These are phyloP conservation scores for Penicillium antarcticum DNA, from an alignment of 495 filamentous ascomycete species.

Conservation along the genomic window DNA sequence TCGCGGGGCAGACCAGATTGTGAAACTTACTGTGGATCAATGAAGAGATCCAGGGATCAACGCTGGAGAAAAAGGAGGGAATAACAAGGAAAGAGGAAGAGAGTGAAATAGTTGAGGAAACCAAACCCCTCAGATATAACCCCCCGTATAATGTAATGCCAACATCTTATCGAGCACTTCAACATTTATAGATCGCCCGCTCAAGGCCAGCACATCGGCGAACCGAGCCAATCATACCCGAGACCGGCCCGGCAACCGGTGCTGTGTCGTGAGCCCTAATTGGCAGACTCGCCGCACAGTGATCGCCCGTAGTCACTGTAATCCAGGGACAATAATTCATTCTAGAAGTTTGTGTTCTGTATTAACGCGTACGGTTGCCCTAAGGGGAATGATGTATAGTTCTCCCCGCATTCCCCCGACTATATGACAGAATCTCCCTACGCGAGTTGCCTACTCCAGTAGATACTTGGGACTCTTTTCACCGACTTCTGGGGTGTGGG, in stretches of 20 bases:
- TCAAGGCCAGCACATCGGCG: constrained; percentile 15
- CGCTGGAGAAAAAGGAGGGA: background rate
- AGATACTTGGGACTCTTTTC: background rate
- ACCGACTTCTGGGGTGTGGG: background rate
- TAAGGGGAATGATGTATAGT: constrained; percentile 15
- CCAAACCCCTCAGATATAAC: constrained; percentile 4
- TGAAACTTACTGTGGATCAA: constrained; percentile 23
- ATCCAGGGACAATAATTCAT: constrained; percentile 18
- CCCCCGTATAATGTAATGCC: constrained; percentile 16
- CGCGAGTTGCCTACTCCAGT: no score
- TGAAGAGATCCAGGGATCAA: constrained; percentile 3
- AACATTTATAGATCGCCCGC: constrained; percentile 23
- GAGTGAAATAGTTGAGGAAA: constrained; percentile 1
- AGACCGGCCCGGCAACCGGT: constrained; percentile 26
- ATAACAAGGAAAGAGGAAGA: background rate
- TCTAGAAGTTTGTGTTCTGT: constrained; percentile 17
- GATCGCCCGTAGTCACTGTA: constrained; percentile 14
- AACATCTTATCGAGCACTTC: constrained; percentile 19
- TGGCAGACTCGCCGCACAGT: constrained; percentile 8
- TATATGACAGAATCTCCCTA: no score
- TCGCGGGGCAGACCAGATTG: constrained; percentile 19
- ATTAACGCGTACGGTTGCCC: constrained; percentile 22
- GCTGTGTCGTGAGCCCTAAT: constrained; percentile 14
- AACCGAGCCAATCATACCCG: constrained; percentile 15
- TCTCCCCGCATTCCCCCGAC: constrained; percentile 22